phyloP scores from a whole-genome alignment of 1,284 basidiomycete genomes.

The Macrocystidia cucumis region DNA sequence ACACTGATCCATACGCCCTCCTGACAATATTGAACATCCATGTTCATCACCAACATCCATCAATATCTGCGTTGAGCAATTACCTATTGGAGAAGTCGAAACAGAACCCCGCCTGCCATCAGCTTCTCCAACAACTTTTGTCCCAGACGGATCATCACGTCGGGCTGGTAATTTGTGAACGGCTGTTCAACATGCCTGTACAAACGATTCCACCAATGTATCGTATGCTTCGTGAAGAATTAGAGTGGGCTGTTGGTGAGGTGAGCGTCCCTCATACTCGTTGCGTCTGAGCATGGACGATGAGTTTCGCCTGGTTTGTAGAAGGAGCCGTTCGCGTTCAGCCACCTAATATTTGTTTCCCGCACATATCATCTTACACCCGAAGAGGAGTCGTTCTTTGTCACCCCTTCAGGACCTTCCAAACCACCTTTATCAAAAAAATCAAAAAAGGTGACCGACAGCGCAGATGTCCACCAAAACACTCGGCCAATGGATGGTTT shows the following conservation, averaged over 20 bases:
- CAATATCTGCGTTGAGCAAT: slow-evolving; percentile 62
- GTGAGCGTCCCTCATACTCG: slow-evolving; percentile 27
- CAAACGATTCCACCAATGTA: slow-evolving; percentile 89
- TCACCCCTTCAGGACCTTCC: slow-evolving; percentile 24
- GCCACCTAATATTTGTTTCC: slow-evolving; percentile 68
- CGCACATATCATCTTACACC: slow-evolving; percentile 62
- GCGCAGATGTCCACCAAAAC: slow-evolving; percentile 15
- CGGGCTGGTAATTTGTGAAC: slow-evolving; percentile 78
- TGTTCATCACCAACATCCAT: slow-evolving; percentile 62
- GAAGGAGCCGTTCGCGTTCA: slow-evolving; percentile 65
- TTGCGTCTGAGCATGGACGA: neutral
- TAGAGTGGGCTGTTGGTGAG: slow-evolving; percentile 60
- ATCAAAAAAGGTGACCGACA: slow-evolving; percentile 17
- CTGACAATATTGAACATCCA: slow-evolving; percentile 80
- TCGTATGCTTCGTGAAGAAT: slow-evolving; percentile 75
- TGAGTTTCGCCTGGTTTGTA: slow-evolving; percentile 18
- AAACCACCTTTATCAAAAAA: slow-evolving; percentile 23
- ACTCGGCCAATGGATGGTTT: slow-evolving; percentile 35
- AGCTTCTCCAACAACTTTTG: slow-evolving; percentile 45
- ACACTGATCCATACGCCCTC: slow-evolving; percentile 83
- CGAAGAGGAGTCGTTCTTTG: slow-evolving; percentile 44
- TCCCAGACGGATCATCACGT: slow-evolving; percentile 47
- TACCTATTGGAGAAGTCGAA: slow-evolving; percentile 55
- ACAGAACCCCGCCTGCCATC: slow-evolving; percentile 32
- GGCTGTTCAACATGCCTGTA: slow-evolving; percentile 89